A percentile compares a stretch with the other conserved stretches of the same genome.
phyloP scores from a whole-genome alignment of 495 filamentous ascomycete genomes.

The Penicillium bialowiezense region DNA sequence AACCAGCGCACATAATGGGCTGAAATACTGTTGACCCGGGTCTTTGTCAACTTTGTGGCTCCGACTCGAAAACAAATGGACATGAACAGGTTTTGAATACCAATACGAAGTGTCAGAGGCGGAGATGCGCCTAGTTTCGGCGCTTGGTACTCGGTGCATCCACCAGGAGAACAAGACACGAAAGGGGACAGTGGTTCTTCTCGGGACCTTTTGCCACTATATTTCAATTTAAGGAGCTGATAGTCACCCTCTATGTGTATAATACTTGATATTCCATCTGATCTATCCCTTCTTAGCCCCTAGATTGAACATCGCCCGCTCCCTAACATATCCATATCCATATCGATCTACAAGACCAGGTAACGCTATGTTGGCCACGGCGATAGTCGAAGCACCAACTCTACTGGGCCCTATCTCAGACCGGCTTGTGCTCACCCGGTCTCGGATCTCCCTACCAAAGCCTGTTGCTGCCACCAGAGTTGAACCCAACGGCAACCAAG shows the following conservation, averaged over 20 bases:
- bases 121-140: too few relatives aligned
- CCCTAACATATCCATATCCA: neutral
- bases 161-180: too few relatives aligned
- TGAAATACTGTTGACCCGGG: too few relatives aligned
- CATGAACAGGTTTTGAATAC: too few relatives aligned
- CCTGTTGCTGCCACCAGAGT: neutral
- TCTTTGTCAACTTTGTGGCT: too few relatives aligned
- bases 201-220: too few relatives aligned
- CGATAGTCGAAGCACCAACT: neutral
- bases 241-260: neutral
- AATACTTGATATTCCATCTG: neutral
- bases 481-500: neutral
- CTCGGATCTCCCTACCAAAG: neutral
- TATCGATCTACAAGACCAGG: too few relatives aligned
- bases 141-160: too few relatives aligned
- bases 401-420: neutral
- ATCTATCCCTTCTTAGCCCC: neutral
- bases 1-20: neutral
- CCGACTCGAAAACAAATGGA: too few relatives aligned
- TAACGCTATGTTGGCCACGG: constrained; percentile 3
- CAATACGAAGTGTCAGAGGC: too few relatives aligned
- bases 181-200: too few relatives aligned
- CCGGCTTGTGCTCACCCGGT: neutral
- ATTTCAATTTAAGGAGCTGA: too few relatives aligned
- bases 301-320: neutral